Evolutionary conservation across 2,329 filamentous ascomycete genomes (phyloP).

Genomic region (Decorospora gaudefroyi): DNA sequence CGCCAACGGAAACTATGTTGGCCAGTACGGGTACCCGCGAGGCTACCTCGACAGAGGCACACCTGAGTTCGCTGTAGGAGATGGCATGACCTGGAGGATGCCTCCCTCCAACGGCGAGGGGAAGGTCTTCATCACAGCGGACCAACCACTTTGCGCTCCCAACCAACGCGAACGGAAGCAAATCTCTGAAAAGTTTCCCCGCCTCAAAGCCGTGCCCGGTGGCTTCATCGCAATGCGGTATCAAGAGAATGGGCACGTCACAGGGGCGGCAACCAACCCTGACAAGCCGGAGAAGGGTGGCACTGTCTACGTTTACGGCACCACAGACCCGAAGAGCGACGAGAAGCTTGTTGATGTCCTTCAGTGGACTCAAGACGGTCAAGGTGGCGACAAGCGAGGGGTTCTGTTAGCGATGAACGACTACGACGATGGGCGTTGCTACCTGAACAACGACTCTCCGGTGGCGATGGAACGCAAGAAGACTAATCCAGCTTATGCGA

Average conservation of each 20-base stretch:
- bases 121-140: slow-evolving; percentile 53
- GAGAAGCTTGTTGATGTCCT: slow-evolving; percentile 70
- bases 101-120: slow-evolving; percentile 55
- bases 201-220: slow-evolving; percentile 61
- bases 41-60: slow-evolving; percentile 65
- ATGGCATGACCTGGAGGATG: slow-evolving; percentile 59
- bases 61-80: slow-evolving; percentile 60
- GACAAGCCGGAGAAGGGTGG: slow-evolving; percentile 52
- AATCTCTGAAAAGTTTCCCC: slow-evolving; percentile 60
- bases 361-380: slow-evolving; percentile 79
- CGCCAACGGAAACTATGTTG: slow-evolving; percentile 72
- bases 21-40: slow-evolving; percentile 73
- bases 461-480: slow-evolving; percentile 65
- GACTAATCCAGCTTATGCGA: slow-evolving; percentile 8
- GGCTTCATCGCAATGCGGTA: slow-evolving; percentile 56
- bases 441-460: slow-evolving; percentile 67
- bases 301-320: slow-evolving; percentile 56
- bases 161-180: slow-evolving; percentile 63
- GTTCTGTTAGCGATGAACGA: slow-evolving; percentile 74
- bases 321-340: slow-evolving; percentile 53
- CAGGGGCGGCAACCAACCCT: slow-evolving; percentile 46
- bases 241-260: slow-evolving; percentile 57
- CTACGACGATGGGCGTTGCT: slow-evolving; percentile 91
- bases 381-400: slow-evolving; percentile 78
- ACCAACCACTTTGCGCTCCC: slow-evolving; percentile 66